These are phyloP conservation scores for Aspergillus wentii DNA, from an alignment of 495 filamentous ascomycete species.

Conservation along the genomic window DNA sequence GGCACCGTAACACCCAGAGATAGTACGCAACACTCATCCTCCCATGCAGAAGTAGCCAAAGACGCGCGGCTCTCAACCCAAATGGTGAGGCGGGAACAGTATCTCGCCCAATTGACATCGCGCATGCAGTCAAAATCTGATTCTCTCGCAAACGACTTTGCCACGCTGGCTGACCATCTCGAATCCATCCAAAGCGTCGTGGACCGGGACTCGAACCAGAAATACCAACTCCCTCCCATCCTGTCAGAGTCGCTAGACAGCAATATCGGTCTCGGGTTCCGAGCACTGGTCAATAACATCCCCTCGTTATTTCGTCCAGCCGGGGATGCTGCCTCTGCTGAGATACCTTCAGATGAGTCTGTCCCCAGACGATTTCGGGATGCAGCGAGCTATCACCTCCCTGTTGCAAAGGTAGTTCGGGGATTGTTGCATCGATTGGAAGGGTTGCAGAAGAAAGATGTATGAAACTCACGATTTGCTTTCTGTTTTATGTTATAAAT, in stretches of 20 bases:
- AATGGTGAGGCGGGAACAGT: conserved; percentile 28
- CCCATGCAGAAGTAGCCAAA: conserved; percentile 13
- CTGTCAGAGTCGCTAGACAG: no score
- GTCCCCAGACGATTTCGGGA: no score
- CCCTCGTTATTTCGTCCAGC: conserved; percentile 5
- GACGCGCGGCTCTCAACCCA: conserved; percentile 31
- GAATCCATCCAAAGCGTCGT: conserved; percentile 35
- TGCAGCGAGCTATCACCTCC: conserved; percentile 24
- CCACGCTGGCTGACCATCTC: conserved; percentile 38
- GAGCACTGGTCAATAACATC: conserved; percentile 3
- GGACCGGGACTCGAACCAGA: conserved; percentile 12
- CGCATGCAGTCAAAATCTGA: conserved; percentile 35
- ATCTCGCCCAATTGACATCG: conserved; percentile 31
- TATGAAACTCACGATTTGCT: not conserved
- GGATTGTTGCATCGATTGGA: conserved; percentile 17
- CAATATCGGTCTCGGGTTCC: no score
- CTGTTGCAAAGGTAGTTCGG: conserved; percentile 13
- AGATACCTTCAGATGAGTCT: no score
- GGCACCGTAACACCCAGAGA: no score
- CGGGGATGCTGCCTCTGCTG: no score
- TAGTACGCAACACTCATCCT: conserved; percentile 1
- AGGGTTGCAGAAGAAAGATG: conserved; percentile 11
- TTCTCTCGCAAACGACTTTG: conserved; percentile 27
- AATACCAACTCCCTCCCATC: not conserved
- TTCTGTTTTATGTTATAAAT: no score